These are phyloP conservation scores for Multifurca ochricompacta DNA, from an alignment of 768 basidiomycete genomes.

Conservation along the genomic window DNA sequence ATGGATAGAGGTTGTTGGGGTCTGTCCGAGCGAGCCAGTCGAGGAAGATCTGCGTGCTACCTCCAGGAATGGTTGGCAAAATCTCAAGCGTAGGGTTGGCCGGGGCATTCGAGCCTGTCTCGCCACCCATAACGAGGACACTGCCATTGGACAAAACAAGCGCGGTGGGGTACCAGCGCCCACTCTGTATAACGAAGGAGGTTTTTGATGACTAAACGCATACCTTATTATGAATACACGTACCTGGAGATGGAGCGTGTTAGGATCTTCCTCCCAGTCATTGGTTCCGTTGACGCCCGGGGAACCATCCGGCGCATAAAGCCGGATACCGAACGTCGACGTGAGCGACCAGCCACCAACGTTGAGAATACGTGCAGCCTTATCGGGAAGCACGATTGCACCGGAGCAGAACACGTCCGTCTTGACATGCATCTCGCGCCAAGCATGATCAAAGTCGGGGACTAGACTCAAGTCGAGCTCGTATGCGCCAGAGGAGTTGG, in stretches of 20 bases:
- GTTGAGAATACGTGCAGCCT: constrained; percentile 55
- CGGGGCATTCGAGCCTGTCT: constrained; percentile 58
- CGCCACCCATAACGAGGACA: constrained; percentile 67
- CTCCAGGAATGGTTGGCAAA: constrained; percentile 59
- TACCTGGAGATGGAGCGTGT: constrained; percentile 55
- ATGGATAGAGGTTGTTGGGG: constrained; percentile 77
- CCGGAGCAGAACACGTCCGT: constrained; percentile 78
- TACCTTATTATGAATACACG: too few species aligned
- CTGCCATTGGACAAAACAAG: constrained; percentile 67
- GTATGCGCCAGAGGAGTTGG: constrained; percentile 69
- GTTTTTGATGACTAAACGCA: too few species aligned
- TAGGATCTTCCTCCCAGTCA: constrained; percentile 71
- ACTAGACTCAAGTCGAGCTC: constrained; percentile 62
- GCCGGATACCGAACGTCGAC: constrained; percentile 64
- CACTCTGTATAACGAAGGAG: constrained; percentile 32
- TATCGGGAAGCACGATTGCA: constrained; percentile 67
- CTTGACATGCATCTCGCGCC: constrained; percentile 72
- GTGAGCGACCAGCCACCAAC: constrained; percentile 65
- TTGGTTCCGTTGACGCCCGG: constrained; percentile 65
- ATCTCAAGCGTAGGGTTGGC: constrained; percentile 66
- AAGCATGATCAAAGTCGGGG: constrained; percentile 38
- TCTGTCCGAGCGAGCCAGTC: constrained; percentile 66
- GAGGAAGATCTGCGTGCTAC: constrained; percentile 49
- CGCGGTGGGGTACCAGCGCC: constrained; percentile 68
- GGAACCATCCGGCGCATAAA: constrained; percentile 64